Conservation (phyloP, 2,329 filamentous ascomycete genomes). For the Aspergillus novofumigatus region DNA sequence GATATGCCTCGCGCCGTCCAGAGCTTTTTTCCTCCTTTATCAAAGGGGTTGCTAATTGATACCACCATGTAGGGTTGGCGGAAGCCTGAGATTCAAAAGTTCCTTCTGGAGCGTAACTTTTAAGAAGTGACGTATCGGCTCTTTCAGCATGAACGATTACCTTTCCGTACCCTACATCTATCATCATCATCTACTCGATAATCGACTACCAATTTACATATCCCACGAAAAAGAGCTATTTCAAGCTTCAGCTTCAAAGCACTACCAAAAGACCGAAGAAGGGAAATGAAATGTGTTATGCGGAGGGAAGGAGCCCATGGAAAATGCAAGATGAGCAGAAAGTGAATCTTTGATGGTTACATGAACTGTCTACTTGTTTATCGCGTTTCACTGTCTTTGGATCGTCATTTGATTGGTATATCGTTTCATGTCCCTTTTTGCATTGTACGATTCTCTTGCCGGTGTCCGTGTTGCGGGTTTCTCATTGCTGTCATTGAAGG, state of each 20-base stretch:
- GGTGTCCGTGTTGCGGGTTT: neutral
- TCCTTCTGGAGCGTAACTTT: constrained; percentile 45
- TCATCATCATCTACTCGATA: constrained; percentile 1
- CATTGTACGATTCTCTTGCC: neutral
- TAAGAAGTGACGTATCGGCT: constrained; percentile 22
- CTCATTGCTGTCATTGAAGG: neutral
- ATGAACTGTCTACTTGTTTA: neutral
- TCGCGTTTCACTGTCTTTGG: constrained; percentile 1
- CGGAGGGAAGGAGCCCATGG: neutral
- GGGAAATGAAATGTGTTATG: neutral
- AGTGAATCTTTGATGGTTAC: neutral
- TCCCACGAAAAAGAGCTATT: neutral
- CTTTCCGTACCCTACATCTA: constrained; percentile 8
- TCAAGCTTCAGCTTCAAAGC: neutral
- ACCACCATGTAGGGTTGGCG: constrained; percentile 42
- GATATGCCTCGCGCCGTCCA: neutral
- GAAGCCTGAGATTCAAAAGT: constrained; percentile 46
- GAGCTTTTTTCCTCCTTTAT: neutral
- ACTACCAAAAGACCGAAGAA: neutral
- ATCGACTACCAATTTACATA: neutral
- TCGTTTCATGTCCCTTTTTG: constrained; percentile 1
- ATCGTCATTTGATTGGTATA: neutral
- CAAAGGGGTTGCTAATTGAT: neutral
- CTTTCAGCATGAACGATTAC: neutral
- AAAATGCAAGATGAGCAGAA: neutral